Base-by-base conservation (phyloP, 805 yeast genomes). In the Blastobotrys parvus region DNA sequence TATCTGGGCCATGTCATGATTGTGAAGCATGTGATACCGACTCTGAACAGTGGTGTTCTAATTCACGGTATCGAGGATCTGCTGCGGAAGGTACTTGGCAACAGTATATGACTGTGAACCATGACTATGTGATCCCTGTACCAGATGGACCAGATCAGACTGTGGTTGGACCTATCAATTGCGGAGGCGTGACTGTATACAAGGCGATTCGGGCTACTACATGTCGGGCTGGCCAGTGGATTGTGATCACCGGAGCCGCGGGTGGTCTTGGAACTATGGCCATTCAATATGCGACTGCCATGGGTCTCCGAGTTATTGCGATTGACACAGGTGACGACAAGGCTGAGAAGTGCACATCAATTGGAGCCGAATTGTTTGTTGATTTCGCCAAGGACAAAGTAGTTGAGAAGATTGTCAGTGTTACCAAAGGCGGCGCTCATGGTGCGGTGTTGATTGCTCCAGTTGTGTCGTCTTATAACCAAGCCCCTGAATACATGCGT, bases 81-180 rank as follows among this genome's bases (percentile, higher is more conserved):
- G 57, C 85, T 36, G 87, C 80, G 59, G 90, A 87, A 63, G 95
- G 95, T 54, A 78, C 92, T 29, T 84, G 86, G 80, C 94, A 85
- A 67, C 86, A 86, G 68, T 86, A 84, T 64, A 88, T 88, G 42
- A 78, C 89, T 35, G 94, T 90, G 31, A 89, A 84, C 63, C 90
- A 90, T 34, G 74, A 80, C 45, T 92, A 85, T 60, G 94, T 92
- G 33, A 94, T 94, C 32, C 70, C 73, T 54, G 77, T 86, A 56
- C 89, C 94, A 46, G 58, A 72, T 56, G 82, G 80, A 45, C 69
- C 83, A 33, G 88, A 86, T 59, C 74, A 84, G 56, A 11, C 37
- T 4, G 49, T 55, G 39, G 60, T 70, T 35, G 74, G 69, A 57
- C 81, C 81, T 23, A 69, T 76, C 44, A 63, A 76, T 50, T 76